Conservation (phyloP, 805 yeast species). For the Tetrapisispora iriomotensis region DNA sequence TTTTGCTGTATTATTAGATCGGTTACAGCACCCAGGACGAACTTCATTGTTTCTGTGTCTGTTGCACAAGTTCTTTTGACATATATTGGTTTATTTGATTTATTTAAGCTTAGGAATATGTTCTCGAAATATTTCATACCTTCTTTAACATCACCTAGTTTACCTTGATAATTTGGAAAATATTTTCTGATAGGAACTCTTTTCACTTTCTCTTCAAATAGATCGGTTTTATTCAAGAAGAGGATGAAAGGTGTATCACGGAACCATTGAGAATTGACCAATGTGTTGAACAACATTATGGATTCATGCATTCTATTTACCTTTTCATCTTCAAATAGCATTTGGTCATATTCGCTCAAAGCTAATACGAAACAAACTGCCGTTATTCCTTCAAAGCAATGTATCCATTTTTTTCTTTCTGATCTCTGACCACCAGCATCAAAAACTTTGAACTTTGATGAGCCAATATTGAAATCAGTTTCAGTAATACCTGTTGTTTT, state of each 20-base stretch:
- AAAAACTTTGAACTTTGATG: slow-evolving; percentile 59
- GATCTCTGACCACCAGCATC: slow-evolving; percentile 97
- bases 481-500: slow-evolving; percentile 95
- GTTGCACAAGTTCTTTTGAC: slow-evolving; percentile 95
- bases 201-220: slow-evolving; percentile 61
- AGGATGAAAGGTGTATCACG: slow-evolving; percentile 75
- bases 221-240: slow-evolving; percentile 81
- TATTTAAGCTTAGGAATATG: slow-evolving; percentile 53
- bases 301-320: slow-evolving; percentile 91
- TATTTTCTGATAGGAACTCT: slow-evolving; percentile 57
- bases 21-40: slow-evolving; percentile 85
- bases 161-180: slow-evolving; percentile 72
- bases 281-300: slow-evolving; percentile 67
- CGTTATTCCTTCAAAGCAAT: slow-evolving; percentile 83
- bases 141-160: slow-evolving; percentile 50
- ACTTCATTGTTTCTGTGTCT: slow-evolving; percentile 78
- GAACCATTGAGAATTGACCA: slow-evolving; percentile 83
- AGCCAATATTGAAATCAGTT: slow-evolving; percentile 60
- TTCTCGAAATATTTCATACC: slow-evolving; percentile 65
- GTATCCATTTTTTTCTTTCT: slow-evolving; percentile 90
- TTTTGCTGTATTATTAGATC: slow-evolving; percentile 83
- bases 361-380: slow-evolving; percentile 84
- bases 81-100: slow-evolving; percentile 63
- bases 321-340: slow-evolving; percentile 77
- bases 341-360: slow-evolving; percentile 86